These are phyloP conservation scores for Vinca major DNA, from an alignment of 305 asterid genomes.

Conservation along the genomic window DNA sequence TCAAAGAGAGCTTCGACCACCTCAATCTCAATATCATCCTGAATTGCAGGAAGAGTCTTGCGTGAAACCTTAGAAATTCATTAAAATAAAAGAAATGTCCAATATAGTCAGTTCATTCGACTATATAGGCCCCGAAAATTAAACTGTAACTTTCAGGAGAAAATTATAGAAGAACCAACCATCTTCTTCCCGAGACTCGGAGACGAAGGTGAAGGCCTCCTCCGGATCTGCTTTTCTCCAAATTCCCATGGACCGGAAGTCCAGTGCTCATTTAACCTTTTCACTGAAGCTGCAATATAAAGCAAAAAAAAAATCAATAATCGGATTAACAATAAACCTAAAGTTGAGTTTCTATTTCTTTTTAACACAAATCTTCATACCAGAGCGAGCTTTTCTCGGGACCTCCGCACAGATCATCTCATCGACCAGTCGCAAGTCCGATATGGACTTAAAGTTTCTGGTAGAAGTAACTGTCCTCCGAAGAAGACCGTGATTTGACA, in stretches of 20 bases:
- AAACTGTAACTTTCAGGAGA: neutral
- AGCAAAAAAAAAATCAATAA: neutral
- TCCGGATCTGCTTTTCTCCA: slow-evolving; percentile 21
- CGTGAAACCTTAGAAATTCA: slow-evolving; percentile 9
- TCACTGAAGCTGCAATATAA: slow-evolving; percentile 30
- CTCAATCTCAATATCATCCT: slow-evolving; percentile 58
- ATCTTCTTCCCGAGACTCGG: slow-evolving; percentile 34
- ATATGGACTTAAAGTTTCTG: slow-evolving; percentile 28
- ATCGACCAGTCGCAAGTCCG: slow-evolving; percentile 28
- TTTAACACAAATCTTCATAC: slow-evolving; percentile 16
- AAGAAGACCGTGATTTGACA: slow-evolving; percentile 15
- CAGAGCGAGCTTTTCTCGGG: slow-evolving; percentile 57
- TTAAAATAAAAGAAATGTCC: neutral
- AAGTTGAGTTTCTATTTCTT: neutral
- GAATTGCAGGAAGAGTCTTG: slow-evolving; percentile 24
- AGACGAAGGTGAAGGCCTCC: slow-evolving; percentile 27
- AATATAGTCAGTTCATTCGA: slow-evolving; percentile 16
- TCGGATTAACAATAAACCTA: slow-evolving; percentile 8
- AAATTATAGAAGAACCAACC: slow-evolving; percentile 20
- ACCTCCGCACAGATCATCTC: slow-evolving; percentile 40
- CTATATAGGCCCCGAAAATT: slow-evolving; percentile 1
- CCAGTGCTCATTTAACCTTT: slow-evolving; percentile 31
- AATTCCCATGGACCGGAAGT: slow-evolving; percentile 29
- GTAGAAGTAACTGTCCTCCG: slow-evolving; percentile 23
- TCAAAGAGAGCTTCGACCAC: slow-evolving; percentile 69